Evolutionary conservation across 2,329 filamentous ascomycete species (phyloP), one percentile per base, ranked within the genome.

Genomic region (Phaeosphaeria sp.): DNA sequence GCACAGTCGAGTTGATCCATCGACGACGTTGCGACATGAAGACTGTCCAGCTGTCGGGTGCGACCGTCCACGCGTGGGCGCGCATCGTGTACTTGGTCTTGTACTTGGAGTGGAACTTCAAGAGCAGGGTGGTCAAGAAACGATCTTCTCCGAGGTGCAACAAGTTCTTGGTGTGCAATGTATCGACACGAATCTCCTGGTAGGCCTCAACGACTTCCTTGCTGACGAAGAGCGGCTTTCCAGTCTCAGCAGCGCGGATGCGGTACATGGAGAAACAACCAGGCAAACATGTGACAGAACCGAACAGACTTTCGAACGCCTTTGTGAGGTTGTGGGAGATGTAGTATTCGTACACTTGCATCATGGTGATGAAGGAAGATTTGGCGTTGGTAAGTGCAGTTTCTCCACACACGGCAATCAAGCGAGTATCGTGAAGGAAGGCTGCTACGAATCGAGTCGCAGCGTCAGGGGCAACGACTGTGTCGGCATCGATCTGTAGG

Each of bases 241-340:
- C 94, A 17, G 89, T 92, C 78, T 98, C 95, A 6, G 93, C 91
- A 27, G 95, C 92, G 62, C 95, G 92, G 72, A 99, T 93, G 69
- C 95, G 90, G 80, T 97, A 99, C 95, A 99, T 99, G 71, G 90
- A 93, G 86, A 98, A 99, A 86, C 95, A 99, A 83, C 95, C 95
- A 22, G 95, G 95, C 74, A 99, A 84, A 85, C 95, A 99, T 50
- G 95, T 99, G 68, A 99, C 94, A 66, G 92, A 96, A 56, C 94
- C 95, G 74, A 99, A 99, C 70, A 99, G 84, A 80, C 91, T 95
- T 80, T 98, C 94, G 77, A 99, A 99, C 13, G 94, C 95, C 81
- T 99, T 98, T 68, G 91, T 89, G 67, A 99, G 81, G 77, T 98
- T 96, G 83, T 99, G 94, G 51, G 94, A 98, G 72, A 99, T 99